These are phyloP conservation scores for Fusarium sp. DNA, from an alignment of 2,329 filamentous ascomycete species.

Conservation along the genomic window DNA sequence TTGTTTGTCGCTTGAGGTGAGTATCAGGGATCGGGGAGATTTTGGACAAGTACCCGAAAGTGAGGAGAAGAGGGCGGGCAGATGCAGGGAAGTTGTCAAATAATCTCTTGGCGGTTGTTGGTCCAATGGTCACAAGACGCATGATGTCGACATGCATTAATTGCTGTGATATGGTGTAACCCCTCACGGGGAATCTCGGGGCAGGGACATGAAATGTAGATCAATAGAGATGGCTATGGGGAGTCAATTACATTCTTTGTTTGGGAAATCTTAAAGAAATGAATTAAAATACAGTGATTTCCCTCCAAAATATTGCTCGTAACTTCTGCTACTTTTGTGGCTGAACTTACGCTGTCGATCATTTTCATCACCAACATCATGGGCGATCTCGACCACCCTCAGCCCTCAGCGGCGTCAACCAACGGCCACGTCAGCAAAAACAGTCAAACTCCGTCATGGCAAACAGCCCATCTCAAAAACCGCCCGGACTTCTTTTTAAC, in stretches of 20 bases:
- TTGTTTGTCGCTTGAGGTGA: background rate
- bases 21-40: slow-evolving; percentile 34
- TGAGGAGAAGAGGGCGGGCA: background rate
- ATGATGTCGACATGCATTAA: slow-evolving; percentile 13
- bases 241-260: background rate
- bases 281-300: slow-evolving; percentile 7
- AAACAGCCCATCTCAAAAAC: slow-evolving; percentile 8
- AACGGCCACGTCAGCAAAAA: background rate
- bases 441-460: slow-evolving; percentile 9
- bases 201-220: slow-evolving; percentile 4
- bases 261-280: background rate
- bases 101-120: slow-evolving; percentile 17
- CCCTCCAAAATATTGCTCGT: background rate
- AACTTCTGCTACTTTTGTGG: background rate
- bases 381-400: slow-evolving; percentile 18
- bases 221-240: background rate
- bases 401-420: background rate
- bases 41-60: slow-evolving; percentile 25
- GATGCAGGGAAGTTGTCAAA: background rate
- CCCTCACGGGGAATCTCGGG: slow-evolving; percentile 43
- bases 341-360: too few species aligned
- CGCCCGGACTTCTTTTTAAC: slow-evolving; percentile 31
- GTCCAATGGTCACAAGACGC: slow-evolving; percentile 1
- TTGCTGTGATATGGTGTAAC: slow-evolving; percentile 16
- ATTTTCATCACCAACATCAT: slow-evolving; percentile 12